These are phyloP conservation scores for Saccharomycopsis babjevae DNA, from an alignment of 805 yeast species.

Conservation along the genomic window DNA sequence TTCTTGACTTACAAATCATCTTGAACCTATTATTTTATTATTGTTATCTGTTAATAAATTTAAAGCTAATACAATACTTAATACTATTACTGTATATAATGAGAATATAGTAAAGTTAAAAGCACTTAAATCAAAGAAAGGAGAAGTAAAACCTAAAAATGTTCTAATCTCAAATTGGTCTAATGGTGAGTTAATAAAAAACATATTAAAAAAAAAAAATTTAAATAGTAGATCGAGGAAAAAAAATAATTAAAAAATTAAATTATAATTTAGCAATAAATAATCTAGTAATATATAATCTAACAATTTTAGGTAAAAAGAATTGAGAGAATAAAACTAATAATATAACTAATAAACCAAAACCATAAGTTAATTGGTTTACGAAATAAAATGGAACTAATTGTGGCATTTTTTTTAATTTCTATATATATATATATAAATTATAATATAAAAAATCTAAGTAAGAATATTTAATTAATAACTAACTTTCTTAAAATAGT, in stretches of 20 bases:
- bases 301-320: slow-evolving; percentile 16
- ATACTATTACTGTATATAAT: slow-evolving; percentile 20
- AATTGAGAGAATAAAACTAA: slow-evolving; percentile 16
- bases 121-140: slow-evolving; percentile 19
- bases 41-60: slow-evolving; percentile 19
- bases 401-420: slow-evolving; percentile 18
- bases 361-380: slow-evolving; percentile 18
- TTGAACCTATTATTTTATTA: slow-evolving; percentile 20
- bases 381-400: slow-evolving; percentile 20
- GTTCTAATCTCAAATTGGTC: slow-evolving; percentile 21
- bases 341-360: slow-evolving; percentile 15
- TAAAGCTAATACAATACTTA: slow-evolving; percentile 17
- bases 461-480: slow-evolving; percentile 1
- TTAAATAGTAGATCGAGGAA: neutral
- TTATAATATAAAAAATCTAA: neutral
- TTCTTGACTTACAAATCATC: slow-evolving; percentile 21
- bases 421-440: neutral
- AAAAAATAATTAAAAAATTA: neutral
- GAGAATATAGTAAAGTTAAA: slow-evolving; percentile 20
- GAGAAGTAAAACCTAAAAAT: slow-evolving; percentile 19
- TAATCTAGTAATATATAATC: slow-evolving; percentile 13
- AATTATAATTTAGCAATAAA: slow-evolving; percentile 14
- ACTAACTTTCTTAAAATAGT: neutral
- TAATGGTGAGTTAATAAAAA: slow-evolving; percentile 19
- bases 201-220: slow-evolving; percentile 3